phyloP scores from a whole-genome alignment of 2,329 filamentous ascomycete genomes.

The Verticillium klebahnii region DNA sequence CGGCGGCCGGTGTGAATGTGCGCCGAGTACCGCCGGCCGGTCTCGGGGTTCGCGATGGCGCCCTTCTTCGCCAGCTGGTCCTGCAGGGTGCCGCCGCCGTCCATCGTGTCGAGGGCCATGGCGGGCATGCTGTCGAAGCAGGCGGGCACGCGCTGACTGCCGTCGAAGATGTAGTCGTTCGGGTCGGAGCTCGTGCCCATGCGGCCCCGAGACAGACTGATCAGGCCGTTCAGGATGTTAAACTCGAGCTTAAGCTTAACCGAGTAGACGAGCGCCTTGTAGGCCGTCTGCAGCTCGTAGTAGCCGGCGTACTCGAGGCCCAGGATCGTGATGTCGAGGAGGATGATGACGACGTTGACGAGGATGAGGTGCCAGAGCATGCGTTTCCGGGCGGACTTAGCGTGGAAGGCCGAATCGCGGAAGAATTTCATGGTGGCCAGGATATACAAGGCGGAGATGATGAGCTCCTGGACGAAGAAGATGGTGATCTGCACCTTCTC shows the following conservation, averaged over 20 bases:
- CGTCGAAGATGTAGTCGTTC: constrained; percentile 2
- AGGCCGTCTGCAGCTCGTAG: constrained; percentile 15
- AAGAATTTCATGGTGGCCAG: constrained; percentile 42
- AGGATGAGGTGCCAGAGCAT: constrained; percentile 30
- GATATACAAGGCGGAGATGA: constrained; percentile 50
- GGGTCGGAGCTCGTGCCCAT: background rate
- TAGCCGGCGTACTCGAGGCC: constrained; percentile 13
- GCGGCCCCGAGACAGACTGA: constrained; percentile 19
- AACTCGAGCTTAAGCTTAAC: constrained; percentile 33
- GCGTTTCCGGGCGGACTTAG: constrained; percentile 5
- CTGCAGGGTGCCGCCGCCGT: background rate
- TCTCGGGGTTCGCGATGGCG: background rate
- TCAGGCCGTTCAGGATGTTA: constrained; percentile 26
- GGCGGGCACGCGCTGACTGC: constrained; percentile 1
- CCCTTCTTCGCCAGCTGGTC: background rate
- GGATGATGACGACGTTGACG: constrained; percentile 29
- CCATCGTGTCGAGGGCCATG: background rate
- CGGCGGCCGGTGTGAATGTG: background rate
- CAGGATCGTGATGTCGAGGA: constrained; percentile 25
- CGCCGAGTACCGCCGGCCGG: background rate
- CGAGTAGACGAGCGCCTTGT: constrained; percentile 21
- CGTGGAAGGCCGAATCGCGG: constrained; percentile 4
- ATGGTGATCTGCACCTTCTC: constrained; percentile 53
- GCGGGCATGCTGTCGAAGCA: background rate
- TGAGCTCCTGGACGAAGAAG: constrained; percentile 51